Percentiles rank a stretch among this genome's conserved stretches.
Conservation (phyloP, 1,284 basidiomycete species). For the Irpex sp. region DNA sequence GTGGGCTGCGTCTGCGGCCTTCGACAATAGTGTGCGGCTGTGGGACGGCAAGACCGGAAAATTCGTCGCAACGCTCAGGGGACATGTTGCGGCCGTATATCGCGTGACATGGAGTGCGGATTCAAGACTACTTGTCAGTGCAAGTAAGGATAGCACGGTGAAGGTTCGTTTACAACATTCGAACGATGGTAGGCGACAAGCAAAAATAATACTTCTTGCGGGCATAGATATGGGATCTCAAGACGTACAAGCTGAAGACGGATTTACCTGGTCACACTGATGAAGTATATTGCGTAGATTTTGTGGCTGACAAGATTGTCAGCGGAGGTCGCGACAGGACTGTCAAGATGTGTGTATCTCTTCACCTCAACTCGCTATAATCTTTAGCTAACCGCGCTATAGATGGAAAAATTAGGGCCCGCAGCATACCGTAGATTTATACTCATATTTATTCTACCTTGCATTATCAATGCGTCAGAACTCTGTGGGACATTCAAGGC, state of each 20-base stretch:
- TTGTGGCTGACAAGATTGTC: slow-evolving; percentile 96
- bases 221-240: slow-evolving; percentile 86
- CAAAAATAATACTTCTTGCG: neutral
- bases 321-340: slow-evolving; percentile 82
- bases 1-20: slow-evolving; percentile 88
- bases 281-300: slow-evolving; percentile 98
- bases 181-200: neutral
- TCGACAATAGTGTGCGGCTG: slow-evolving; percentile 88
- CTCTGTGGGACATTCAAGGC: too few relatives aligned
- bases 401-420: slow-evolving; percentile 33
- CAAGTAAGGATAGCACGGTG: slow-evolving; percentile 93
- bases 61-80: slow-evolving; percentile 87
- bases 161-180: slow-evolving; percentile 59
- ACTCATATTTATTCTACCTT: neutral
- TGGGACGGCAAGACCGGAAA: slow-evolving; percentile 96
- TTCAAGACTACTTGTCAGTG: slow-evolving; percentile 87
- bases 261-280: slow-evolving; percentile 97
- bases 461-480: neutral
- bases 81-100: slow-evolving; percentile 95
- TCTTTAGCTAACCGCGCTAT: slow-evolving; percentile 1
- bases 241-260: slow-evolving; percentile 89
- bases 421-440: neutral
- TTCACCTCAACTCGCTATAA: neutral
- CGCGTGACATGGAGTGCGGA: slow-evolving; percentile 95
- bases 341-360: slow-evolving; percentile 62